Conservation (phyloP, 805 yeast species). For the Saccharomycopsis sp. region DNA sequence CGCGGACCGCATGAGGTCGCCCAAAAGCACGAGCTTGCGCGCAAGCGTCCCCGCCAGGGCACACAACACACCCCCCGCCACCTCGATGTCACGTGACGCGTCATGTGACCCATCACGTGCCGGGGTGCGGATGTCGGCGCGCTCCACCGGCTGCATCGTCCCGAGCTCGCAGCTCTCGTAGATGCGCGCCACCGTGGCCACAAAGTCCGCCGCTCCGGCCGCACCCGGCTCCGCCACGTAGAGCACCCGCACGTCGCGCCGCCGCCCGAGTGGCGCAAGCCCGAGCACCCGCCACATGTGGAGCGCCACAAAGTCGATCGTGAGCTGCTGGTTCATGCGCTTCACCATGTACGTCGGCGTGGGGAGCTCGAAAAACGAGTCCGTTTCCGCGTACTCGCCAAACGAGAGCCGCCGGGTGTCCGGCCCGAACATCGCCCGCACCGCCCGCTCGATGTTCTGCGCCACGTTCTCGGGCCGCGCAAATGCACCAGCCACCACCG, state of each 20-base stretch:
- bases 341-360: slow-evolving; percentile 32
- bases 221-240: slow-evolving; percentile 32
- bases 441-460: slow-evolving; percentile 6
- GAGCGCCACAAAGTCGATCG: slow-evolving; percentile 42
- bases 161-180: slow-evolving; percentile 49
- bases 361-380: slow-evolving; percentile 30
- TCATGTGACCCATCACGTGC: slow-evolving; percentile 16
- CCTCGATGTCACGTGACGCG: too few relatives aligned
- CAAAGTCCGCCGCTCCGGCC: slow-evolving; percentile 29
- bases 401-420: slow-evolving; percentile 7
- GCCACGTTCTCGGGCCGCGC: not conserved
- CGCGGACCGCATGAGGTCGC: slow-evolving; percentile 13
- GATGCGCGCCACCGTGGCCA: slow-evolving; percentile 35
- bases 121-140: slow-evolving; percentile 26
- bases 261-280: slow-evolving; percentile 44
- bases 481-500: not conserved
- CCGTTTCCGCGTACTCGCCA: slow-evolving; percentile 14
- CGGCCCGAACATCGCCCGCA: slow-evolving; percentile 8
- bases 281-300: slow-evolving; percentile 52
- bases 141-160: slow-evolving; percentile 26
- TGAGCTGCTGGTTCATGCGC: slow-evolving; percentile 34
- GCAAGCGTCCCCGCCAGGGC: too few relatives aligned
- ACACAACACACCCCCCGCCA: too few relatives aligned
- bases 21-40: slow-evolving; percentile 13
- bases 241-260: slow-evolving; percentile 47